Percentiles rank a stretch among this genome's conserved stretches.
phyloP scores from a whole-genome alignment of 2,329 filamentous ascomycete species.

The Verticillium dahliae region DNA sequence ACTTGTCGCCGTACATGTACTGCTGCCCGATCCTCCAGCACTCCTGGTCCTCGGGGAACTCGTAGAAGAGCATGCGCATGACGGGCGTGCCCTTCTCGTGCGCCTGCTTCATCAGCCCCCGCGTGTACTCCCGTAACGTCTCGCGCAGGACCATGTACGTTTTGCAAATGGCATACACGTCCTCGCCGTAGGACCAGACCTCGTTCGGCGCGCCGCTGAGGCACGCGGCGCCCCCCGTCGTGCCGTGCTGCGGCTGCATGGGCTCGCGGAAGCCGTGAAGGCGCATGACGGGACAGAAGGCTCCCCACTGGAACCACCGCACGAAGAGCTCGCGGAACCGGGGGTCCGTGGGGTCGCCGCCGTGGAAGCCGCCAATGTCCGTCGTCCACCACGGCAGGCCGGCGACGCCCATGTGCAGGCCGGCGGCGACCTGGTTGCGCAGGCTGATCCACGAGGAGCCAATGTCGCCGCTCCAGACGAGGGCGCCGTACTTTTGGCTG shows the following conservation, averaged over 20 bases:
- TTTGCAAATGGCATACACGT: constrained; percentile 53
- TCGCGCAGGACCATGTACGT: constrained; percentile 55
- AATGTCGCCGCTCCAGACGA: constrained; percentile 64
- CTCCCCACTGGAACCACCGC: constrained; percentile 64
- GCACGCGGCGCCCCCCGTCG: constrained; percentile 18
- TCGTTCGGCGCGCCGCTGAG: constrained; percentile 51
- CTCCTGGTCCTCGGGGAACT: constrained; percentile 48
- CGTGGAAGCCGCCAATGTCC: constrained; percentile 65
- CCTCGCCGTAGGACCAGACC: constrained; percentile 59
- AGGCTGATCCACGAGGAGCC: constrained; percentile 56
- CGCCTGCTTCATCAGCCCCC: constrained; percentile 51
- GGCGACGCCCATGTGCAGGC: constrained; percentile 58
- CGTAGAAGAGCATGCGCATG: constrained; percentile 57
- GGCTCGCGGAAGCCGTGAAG: constrained; percentile 62
- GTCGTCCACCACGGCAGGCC: constrained; percentile 66
- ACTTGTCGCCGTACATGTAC: constrained; percentile 58
- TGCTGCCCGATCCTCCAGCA: constrained; percentile 53
- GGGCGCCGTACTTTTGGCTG: constrained; percentile 56
- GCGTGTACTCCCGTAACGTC: constrained; percentile 49
- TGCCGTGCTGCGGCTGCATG: constrained; percentile 20
- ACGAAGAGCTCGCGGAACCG: constrained; percentile 57
- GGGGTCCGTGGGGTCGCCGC: constrained; percentile 48
- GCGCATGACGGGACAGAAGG: constrained; percentile 62
- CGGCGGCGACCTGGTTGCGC: constrained; percentile 54
- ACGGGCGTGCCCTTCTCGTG: constrained; percentile 54